These are phyloP conservation scores for Fusarium keratoplasticum DNA, from an alignment of 2,329 filamentous ascomycete species.

Conservation along the genomic window DNA sequence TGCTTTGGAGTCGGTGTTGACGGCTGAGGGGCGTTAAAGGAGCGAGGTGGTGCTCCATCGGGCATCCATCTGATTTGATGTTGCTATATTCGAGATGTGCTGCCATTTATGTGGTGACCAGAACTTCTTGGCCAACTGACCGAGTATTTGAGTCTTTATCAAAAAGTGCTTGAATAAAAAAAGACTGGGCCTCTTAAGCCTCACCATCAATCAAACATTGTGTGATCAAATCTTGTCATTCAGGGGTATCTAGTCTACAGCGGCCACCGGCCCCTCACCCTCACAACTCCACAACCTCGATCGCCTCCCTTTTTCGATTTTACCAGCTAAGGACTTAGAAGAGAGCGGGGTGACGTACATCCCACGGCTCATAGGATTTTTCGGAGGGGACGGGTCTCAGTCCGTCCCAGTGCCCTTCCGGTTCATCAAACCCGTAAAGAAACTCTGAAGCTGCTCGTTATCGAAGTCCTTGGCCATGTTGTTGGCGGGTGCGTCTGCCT, in stretches of 20 bases:
- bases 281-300: constrained; percentile 18
- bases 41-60: neutral
- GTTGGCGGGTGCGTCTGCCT: constrained; percentile 50
- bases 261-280: constrained; percentile 34
- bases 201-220: neutral
- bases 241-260: constrained; percentile 59
- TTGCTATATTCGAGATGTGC: neutral
- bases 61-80: neutral
- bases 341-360: neutral
- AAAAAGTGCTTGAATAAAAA: neutral
- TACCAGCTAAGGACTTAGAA: constrained; percentile 9
- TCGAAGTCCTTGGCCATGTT: constrained; percentile 60
- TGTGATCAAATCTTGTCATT: constrained; percentile 41
- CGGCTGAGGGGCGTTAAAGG: constrained; percentile 15
- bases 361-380: neutral
- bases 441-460: constrained; percentile 69
- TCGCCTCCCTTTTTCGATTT: constrained; percentile 15
- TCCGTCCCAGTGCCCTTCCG: constrained; percentile 52
- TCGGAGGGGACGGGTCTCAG: neutral
- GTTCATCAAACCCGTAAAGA: constrained; percentile 71
- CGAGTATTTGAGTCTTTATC: neutral
- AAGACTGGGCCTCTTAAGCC: neutral
- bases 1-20: neutral
- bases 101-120: neutral
- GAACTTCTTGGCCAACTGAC: neutral